A percentile compares a stretch with the other conserved stretches of the same genome.
Conservation (phyloP, 306 rosid species). For the Vigna trinervia region DNA sequence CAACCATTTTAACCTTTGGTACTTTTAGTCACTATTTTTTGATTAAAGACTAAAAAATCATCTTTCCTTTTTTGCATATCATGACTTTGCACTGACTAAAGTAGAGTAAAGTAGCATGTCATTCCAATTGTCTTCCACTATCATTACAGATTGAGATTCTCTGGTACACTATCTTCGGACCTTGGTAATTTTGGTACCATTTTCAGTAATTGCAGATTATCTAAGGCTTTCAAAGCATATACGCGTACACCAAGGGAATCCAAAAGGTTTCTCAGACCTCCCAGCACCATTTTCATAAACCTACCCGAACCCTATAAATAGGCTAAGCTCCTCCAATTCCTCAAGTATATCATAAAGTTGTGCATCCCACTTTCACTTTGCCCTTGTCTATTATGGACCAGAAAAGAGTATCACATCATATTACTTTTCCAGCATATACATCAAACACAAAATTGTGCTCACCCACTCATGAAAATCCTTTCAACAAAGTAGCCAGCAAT, state of each 20-base stretch:
- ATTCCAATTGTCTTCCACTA: not conserved
- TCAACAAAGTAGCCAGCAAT: constrained; percentile 29
- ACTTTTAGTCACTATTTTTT: not conserved
- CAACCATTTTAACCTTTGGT: constrained; percentile 19
- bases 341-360: not conserved
- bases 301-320: constrained; percentile 25
- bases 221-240: constrained; percentile 5
- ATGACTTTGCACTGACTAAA: constrained; percentile 23
- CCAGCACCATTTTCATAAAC: constrained; percentile 32
- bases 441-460: constrained; percentile 5
- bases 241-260: not conserved
- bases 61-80: not conserved
- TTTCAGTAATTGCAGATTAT: not conserved
- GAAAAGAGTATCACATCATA: not conserved
- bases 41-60: not conserved
- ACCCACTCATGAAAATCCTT: constrained; percentile 11
- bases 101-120: constrained; percentile 4
- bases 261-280: constrained; percentile 24
- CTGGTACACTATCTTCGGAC: constrained; percentile 9
- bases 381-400: not conserved
- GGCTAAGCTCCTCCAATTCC: constrained; percentile 23
- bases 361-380: not conserved
- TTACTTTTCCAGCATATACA: constrained; percentile 13
- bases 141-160: constrained; percentile 3
- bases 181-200: not conserved